These are phyloP conservation scores for Pinus tabuliformis DNA, from an alignment of 75 land plant genomes.

Conservation along the genomic window DNA sequence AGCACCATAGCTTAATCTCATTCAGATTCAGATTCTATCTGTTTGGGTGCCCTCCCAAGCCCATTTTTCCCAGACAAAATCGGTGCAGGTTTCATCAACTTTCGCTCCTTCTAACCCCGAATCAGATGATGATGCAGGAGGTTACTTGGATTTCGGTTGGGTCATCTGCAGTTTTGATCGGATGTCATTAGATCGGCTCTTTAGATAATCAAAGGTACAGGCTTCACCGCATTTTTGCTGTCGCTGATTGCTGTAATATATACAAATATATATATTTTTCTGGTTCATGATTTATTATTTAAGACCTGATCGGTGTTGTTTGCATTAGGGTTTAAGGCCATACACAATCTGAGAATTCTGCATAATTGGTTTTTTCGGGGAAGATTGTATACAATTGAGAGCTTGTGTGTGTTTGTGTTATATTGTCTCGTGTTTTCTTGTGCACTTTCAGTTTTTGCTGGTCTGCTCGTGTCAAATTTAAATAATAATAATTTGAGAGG, in stretches of 20 bases:
- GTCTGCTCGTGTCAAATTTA: too few relatives aligned
- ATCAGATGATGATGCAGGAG: neutral
- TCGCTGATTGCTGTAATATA: neutral
- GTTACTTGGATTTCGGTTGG: neutral
- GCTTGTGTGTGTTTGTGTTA: neutral
- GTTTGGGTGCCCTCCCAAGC: neutral
- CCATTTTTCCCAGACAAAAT: neutral
- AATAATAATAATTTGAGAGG: too few relatives aligned
- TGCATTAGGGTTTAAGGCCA: constrained; percentile 1
- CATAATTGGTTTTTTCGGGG: neutral
- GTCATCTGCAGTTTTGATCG: neutral
- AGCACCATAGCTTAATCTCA: neutral
- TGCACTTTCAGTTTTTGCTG: too few relatives aligned
- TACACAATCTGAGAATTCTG: neutral
- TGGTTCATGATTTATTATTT: neutral
- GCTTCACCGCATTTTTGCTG: neutral
- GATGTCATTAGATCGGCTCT: neutral
- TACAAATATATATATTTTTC: too few relatives aligned
- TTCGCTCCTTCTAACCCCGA: neutral
- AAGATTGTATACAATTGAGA: neutral
- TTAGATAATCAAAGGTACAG: constrained; percentile 6
- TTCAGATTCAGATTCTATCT: neutral
- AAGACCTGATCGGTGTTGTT: neutral
- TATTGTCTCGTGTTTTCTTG: neutral
- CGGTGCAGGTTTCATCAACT: neutral